phyloP scores from a whole-genome alignment of 2,329 filamentous ascomycete species.

The Bipolaris zeicola region DNA sequence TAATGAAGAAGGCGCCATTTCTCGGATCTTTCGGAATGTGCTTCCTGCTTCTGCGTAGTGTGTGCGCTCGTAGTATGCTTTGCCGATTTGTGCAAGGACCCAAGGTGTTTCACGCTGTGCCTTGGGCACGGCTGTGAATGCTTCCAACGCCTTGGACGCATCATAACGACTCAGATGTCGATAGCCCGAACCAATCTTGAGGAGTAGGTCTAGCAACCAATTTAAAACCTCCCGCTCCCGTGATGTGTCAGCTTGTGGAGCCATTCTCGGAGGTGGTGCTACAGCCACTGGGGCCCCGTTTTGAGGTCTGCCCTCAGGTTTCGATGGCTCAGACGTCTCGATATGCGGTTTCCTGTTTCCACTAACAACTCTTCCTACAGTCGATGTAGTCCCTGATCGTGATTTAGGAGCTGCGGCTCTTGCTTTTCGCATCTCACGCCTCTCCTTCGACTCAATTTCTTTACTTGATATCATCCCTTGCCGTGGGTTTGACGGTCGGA shows the following conservation, averaged over 20 bases:
- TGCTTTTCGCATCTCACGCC: conserved; percentile 81
- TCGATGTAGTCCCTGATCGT: conserved; percentile 67
- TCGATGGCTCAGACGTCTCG: conserved; percentile 72
- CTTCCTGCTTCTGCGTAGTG: conserved; percentile 86
- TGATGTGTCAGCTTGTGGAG: conserved; percentile 60
- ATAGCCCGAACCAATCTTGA: conserved; percentile 81
- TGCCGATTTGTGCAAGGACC: conserved; percentile 89
- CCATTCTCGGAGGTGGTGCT: conserved; percentile 39
- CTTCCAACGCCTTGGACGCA: conserved; percentile 75
- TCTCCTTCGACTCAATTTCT: conserved; percentile 62
- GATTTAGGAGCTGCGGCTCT: conserved; percentile 74
- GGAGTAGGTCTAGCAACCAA: conserved; percentile 79
- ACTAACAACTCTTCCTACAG: conserved; percentile 84
- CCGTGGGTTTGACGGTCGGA: conserved; percentile 67
- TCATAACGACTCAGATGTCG: conserved; percentile 78
- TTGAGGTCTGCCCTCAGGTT: conserved; percentile 57
- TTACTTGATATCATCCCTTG: conserved; percentile 61
- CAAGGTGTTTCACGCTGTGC: conserved; percentile 88
- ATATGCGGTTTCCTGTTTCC: conserved; percentile 80
- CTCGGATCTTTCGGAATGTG: conserved; percentile 78
- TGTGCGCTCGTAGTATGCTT: conserved; percentile 88
- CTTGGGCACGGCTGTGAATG: conserved; percentile 72
- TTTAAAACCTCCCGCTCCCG: conserved; percentile 77
- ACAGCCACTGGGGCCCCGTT: conserved; percentile 38
- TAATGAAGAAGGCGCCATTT: conserved; percentile 78